These are phyloP conservation scores for Fusarium secorum DNA, from an alignment of 2,329 filamentous ascomycete species.

Conservation along the genomic window DNA sequence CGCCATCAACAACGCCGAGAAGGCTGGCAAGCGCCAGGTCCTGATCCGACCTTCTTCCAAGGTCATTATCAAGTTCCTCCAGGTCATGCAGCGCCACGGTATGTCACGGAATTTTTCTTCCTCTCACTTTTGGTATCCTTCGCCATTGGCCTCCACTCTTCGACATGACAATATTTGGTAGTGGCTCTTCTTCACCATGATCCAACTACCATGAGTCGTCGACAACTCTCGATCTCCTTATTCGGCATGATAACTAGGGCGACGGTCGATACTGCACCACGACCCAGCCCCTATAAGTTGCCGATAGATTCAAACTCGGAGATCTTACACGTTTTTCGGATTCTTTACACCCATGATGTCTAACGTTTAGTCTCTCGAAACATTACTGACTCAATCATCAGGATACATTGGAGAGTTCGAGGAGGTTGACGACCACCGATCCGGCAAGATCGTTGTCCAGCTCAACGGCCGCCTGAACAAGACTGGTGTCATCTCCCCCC, in stretches of 20 bases:
- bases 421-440: constrained; percentile 99
- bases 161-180: neutral
- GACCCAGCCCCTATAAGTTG: constrained; percentile 99
- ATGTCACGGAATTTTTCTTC: constrained; percentile 57
- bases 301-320: constrained; percentile 89
- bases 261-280: constrained; percentile 80
- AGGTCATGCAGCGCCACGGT: constrained; percentile 99
- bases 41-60: constrained; percentile 98
- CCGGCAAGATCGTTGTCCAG: constrained; percentile 99
- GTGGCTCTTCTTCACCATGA: constrained; percentile 5
- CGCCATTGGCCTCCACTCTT: neutral
- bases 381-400: constrained; percentile 72
- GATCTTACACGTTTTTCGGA: constrained; percentile 96
- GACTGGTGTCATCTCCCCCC: constrained; percentile 98
- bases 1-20: constrained; percentile 99
- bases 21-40: constrained; percentile 99
- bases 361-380: constrained; percentile 95
- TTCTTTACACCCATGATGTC: constrained; percentile 72
- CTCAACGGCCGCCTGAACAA: constrained; percentile 99
- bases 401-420: constrained; percentile 99
- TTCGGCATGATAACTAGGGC: constrained; percentile 99
- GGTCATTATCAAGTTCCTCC: constrained; percentile 99
- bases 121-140: neutral
- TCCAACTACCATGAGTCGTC: constrained; percentile 4
- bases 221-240: constrained; percentile 27